Evolutionary conservation across 2,329 filamentous ascomycete genomes (phyloP).

Genomic region (Lasiodiplodia sp.): DNA sequence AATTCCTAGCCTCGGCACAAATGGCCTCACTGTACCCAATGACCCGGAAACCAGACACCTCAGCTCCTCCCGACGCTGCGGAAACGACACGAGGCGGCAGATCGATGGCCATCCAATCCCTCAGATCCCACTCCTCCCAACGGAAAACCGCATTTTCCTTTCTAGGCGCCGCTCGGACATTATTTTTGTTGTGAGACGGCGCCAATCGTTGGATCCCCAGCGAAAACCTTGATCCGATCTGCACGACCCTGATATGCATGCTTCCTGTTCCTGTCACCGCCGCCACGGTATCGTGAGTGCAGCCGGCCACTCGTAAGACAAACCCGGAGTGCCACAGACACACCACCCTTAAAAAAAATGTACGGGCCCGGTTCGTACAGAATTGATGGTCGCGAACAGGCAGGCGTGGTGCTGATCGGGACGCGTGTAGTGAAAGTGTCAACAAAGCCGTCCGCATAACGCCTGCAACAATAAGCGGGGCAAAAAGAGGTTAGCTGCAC

Average conservation of each 20-base stretch:
- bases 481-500: background rate
- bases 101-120: background rate
- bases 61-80: background rate
- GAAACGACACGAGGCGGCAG: background rate
- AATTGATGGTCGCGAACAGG: background rate
- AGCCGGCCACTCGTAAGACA: background rate
- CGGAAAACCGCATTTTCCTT: background rate
- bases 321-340: background rate
- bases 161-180: background rate
- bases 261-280: slow-evolving; percentile 25
- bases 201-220: background rate
- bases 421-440: background rate
- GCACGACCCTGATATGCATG: slow-evolving; percentile 15
- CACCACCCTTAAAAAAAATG: background rate
- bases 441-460: background rate
- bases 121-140: slow-evolving; percentile 1
- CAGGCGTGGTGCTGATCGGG: background rate
- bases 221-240: slow-evolving; percentile 7
- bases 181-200: background rate
- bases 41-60: background rate
- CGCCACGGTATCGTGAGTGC: slow-evolving; percentile 7
- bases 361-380: background rate
- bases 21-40: background rate
- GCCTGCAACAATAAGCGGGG: too few species aligned
- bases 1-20: slow-evolving; percentile 2